Conservation (phyloP, 768 basidiomycete species). For the Boletus rubroflammeus region DNA sequence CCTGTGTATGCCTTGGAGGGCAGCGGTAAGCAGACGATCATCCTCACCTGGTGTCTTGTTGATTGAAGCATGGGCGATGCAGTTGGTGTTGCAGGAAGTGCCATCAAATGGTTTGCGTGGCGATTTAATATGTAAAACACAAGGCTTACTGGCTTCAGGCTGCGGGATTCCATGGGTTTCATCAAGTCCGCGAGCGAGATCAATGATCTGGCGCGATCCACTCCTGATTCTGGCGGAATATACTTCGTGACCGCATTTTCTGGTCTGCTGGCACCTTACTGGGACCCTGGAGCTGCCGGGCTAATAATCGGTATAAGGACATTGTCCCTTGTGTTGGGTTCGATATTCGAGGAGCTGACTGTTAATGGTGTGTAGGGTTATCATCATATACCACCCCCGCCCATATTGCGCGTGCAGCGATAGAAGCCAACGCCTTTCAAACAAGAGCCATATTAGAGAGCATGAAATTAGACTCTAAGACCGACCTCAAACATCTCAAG, state of each 20-base stretch:
- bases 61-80: neutral
- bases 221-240: conserved; percentile 77
- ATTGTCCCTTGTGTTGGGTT: neutral
- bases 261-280: conserved; percentile 94
- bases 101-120: conserved; percentile 74
- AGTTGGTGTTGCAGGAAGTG: conserved; percentile 94
- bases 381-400: conserved; percentile 87
- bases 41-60: neutral
- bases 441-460: conserved; percentile 93
- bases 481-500: conserved; percentile 78
- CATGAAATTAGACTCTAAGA: conserved; percentile 87
- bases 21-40: conserved; percentile 58
- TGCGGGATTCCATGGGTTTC: conserved; percentile 85
- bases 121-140: neutral
- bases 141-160: conserved; percentile 38
- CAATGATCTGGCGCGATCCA: conserved; percentile 77
- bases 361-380: conserved; percentile 43
- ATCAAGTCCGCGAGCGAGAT: conserved; percentile 80
- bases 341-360: neutral
- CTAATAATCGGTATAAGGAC: conserved; percentile 64
- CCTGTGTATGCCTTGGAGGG: conserved; percentile 95
- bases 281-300: conserved; percentile 92
- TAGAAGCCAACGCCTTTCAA: conserved; percentile 96
- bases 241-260: conserved; percentile 98
- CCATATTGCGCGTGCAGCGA: conserved; percentile 91